Conservation (phyloP, 495 filamentous ascomycete species). For the Halenospora varia region DNA sequence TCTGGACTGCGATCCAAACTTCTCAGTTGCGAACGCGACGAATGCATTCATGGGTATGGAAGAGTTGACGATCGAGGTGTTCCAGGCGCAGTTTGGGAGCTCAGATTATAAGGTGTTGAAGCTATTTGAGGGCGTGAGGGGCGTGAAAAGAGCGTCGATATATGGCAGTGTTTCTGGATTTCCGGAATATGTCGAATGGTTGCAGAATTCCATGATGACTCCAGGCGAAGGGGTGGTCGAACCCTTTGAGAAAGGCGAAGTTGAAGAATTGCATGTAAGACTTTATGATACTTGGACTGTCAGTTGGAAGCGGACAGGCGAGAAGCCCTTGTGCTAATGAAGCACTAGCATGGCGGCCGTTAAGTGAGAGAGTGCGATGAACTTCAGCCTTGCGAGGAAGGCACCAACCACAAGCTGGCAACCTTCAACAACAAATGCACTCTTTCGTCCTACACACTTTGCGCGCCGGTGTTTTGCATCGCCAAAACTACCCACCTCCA, state of each 20-base stretch:
- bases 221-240: conserved; percentile 21
- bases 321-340: not conserved
- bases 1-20: conserved; percentile 43
- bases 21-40: conserved; percentile 23
- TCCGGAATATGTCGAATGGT: conserved; percentile 40
- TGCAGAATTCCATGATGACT: conserved; percentile 40
- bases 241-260: conserved; percentile 19
- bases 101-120: conserved; percentile 35
- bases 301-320: not conserved
- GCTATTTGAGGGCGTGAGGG: conserved; percentile 47
- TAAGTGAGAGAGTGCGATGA: not conserved
- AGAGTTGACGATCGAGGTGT: conserved; percentile 42
- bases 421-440: not conserved
- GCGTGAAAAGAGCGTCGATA: conserved; percentile 38
- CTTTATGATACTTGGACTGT: not conserved
- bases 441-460: too few relatives aligned
- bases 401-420: not conserved
- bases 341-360: not conserved
- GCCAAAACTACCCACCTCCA: too few relatives aligned
- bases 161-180: conserved; percentile 37
- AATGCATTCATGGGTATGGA: conserved; percentile 38
- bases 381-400: not conserved
- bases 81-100: conserved; percentile 40
- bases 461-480: too few relatives aligned
- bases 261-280: not conserved